phyloP scores from a whole-genome alignment of 2,329 filamentous ascomycete species.

The Parastagonospora nodorum region DNA sequence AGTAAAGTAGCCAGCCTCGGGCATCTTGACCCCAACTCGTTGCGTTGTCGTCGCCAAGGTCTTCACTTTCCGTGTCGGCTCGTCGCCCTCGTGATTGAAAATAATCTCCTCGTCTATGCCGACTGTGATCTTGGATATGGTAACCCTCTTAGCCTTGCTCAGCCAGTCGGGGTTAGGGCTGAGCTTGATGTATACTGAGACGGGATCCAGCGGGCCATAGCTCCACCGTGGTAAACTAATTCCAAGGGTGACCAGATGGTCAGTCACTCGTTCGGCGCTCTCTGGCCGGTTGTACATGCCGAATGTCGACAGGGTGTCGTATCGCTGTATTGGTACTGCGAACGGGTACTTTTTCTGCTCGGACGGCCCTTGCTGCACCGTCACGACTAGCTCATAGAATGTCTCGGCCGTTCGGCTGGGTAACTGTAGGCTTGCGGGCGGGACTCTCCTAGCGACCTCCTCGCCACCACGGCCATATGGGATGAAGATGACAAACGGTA shows the following conservation, averaged over 20 bases:
- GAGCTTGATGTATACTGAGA: constrained; percentile 94
- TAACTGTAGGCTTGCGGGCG: constrained; percentile 87
- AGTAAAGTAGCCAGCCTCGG: constrained; percentile 89
- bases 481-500: constrained; percentile 97
- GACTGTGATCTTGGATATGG: constrained; percentile 91
- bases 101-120: constrained; percentile 97
- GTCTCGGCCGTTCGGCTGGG: constrained; percentile 95
- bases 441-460: constrained; percentile 86
- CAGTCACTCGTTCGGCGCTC: constrained; percentile 80
- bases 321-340: constrained; percentile 86
- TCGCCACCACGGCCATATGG: constrained; percentile 90
- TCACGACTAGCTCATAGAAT: constrained; percentile 94
- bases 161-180: constrained; percentile 92
- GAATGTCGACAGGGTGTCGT: constrained; percentile 96
- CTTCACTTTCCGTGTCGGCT: constrained; percentile 88
- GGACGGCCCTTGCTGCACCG: constrained; percentile 85
- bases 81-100: constrained; percentile 97
- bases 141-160: constrained; percentile 86
- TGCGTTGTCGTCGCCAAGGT: constrained; percentile 84
- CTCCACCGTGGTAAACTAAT: constrained; percentile 95
- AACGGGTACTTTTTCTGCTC: constrained; percentile 91
- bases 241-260: constrained; percentile 88
- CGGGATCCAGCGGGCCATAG: constrained; percentile 92
- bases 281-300: constrained; percentile 99
- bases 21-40: constrained; percentile 79